phyloP scores from a whole-genome alignment of 306 rosid species.

The Adenanthera pavonina region DNA sequence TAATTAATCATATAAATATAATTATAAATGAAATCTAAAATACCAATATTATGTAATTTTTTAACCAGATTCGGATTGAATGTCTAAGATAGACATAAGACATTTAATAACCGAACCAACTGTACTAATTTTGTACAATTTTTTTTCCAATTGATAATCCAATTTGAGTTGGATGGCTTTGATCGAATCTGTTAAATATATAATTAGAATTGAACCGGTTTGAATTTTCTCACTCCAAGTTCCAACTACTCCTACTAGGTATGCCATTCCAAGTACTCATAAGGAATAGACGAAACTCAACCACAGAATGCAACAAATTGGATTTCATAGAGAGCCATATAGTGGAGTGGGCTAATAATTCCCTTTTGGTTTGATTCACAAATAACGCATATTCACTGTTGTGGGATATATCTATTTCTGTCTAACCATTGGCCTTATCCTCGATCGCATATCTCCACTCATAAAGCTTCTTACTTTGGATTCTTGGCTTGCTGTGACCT shows the following conservation, averaged over 20 bases:
- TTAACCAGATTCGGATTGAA: background rate
- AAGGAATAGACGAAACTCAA: background rate
- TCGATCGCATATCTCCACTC: conserved; percentile 10
- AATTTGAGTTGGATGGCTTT: background rate
- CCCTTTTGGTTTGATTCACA: conserved; percentile 10
- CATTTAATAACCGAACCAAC: background rate
- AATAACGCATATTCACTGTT: conserved; percentile 4
- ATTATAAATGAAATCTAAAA: background rate
- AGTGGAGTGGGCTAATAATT: background rate
- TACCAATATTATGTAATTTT: background rate
- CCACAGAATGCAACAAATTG: conserved; percentile 3
- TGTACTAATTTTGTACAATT: background rate
- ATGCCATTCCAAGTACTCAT: background rate
- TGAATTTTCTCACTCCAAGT: background rate
- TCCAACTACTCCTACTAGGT: background rate
- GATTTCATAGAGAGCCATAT: background rate
- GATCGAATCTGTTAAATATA: background rate
- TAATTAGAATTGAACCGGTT: background rate
- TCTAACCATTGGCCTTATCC: conserved; percentile 1
- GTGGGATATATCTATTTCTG: background rate
- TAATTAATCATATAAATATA: no score
- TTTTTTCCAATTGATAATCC: no score
- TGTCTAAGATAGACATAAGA: background rate
- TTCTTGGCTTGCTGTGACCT: conserved; percentile 12
- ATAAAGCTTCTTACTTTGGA: conserved; percentile 7